Evolutionary conservation across 1,284 basidiomycete genomes (phyloP), one percentile per base, ranked within the genome.

Genomic region (Ustilago hordei): DNA sequence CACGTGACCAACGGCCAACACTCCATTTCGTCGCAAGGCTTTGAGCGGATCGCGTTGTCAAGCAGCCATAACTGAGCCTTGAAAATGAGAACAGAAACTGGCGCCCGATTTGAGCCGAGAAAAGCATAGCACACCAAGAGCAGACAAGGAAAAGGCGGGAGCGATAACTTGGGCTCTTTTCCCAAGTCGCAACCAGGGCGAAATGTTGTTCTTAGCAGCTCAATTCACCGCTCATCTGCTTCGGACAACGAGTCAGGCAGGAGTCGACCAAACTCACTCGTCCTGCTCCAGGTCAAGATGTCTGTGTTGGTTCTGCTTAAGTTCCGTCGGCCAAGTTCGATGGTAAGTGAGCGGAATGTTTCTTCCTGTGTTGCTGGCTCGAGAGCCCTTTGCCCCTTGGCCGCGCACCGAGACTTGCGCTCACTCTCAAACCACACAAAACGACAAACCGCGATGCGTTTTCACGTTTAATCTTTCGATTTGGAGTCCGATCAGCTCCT

Each of bases 71-170:
- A 28, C 23, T 28, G 23, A 28, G 23, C 23, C 3, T 28, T 28
- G 3, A 28, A 28, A 28, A 28, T 28, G 23, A 28, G 23, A 28
- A 28, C 23, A 28, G 11, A 41, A 54, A 38, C 41, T 43, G 55
- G 55, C 55, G 55, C 55, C 60, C 61, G 39, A 54, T 69, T 55
- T 43, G 11, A 19, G 39, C 39, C 43, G n/a, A 32, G 38, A 47
- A 36, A 35, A 50, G 53, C 19, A 28, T 32, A 61, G 34, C 50
- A 7, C 34, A 7, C 2, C 12, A 34, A 32, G 35, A n/a, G 2
- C 54, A 60, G 47, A 52, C 38, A 31, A 58, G 69, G 62, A 70
- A 70, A 64, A 64, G 55, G 60, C 59, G 60, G 23, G 60, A 71
- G 47, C 43, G 57, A 63, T 11, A 19, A 60, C 23, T 2, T 28